Evolutionary conservation across 139 green algal genomes (phyloP), one percentile per base, ranked within the genome.

Genomic region (Microglena sp.): DNA sequence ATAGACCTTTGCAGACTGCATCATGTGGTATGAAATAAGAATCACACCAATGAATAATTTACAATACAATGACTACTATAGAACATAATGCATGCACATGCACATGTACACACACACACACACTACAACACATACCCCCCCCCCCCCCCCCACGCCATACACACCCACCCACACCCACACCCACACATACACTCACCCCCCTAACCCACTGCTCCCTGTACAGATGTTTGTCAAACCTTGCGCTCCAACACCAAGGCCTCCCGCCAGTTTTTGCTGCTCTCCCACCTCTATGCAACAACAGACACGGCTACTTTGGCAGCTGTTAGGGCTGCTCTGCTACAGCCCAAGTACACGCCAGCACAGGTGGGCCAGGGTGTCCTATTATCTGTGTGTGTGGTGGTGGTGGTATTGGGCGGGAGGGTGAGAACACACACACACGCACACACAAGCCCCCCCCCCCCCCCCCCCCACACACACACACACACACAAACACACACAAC

Each of bases 221-320:
- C 33, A 65, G 58, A 93, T 92, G 79, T 66, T 92, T 28, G 75
- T n/a, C n/a, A 83, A 55, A 60, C 73, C 30, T 75, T 90, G 34
- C 60, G 69, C 18, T 11, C 8, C 24, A 78, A 92, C 67, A 56
- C 76, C 1, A 70, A 79, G 32, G 74, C 77, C 18, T 67, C 78
- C n/a, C 84, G 84, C 26, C 84, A 91, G 75, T 83, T 93, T 55
- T 80, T 94, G 69, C 60, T 95, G 36, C 78, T 94, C 35, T 54
- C 66, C 11, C 78, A 87, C 65, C 60, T 92, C 53, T 92, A 92
- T 62, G 82, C 86, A 24, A 76, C 82, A 30, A 89, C 84, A 5
- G 89, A 95, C 73, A 68, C 67, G 15, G 70, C 75, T 44, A 74
- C 72, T 3, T 76, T 94, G 29, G 71, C 70, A 1, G 63, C 57